Evolutionary conservation across 2,329 filamentous ascomycete genomes (phyloP).

Genomic region (Lachnellula suecica): DNA sequence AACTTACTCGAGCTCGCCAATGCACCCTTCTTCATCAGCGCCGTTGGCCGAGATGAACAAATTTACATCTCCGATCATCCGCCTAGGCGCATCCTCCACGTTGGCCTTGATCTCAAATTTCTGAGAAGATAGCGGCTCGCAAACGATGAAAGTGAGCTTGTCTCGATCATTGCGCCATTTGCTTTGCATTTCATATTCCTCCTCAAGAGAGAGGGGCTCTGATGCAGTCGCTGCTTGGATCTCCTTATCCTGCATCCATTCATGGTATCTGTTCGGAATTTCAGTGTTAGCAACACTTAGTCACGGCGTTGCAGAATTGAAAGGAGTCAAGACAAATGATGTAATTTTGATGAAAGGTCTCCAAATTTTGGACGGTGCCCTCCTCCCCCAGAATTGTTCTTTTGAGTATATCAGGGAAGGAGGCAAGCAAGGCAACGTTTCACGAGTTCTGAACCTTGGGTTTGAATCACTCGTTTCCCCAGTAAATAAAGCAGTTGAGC

Average conservation of each 20-base stretch:
- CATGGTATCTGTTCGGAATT: too few species aligned
- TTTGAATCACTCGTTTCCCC: too few species aligned
- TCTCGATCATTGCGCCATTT: slow-evolving; percentile 80
- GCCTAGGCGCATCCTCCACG: slow-evolving; percentile 49
- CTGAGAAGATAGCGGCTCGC: slow-evolving; percentile 34
- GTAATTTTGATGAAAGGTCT: too few species aligned
- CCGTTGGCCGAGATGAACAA: slow-evolving; percentile 69
- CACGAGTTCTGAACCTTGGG: too few species aligned
- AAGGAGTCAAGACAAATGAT: too few species aligned
- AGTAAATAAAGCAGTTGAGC: too few species aligned
- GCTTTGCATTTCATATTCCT: slow-evolving; percentile 89
- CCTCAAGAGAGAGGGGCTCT: slow-evolving; percentile 73
- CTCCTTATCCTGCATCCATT: slow-evolving; percentile 76
- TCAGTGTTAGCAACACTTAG: too few species aligned
- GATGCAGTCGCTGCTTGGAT: slow-evolving; percentile 86
- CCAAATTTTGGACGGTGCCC: too few species aligned
- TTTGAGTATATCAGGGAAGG: too few species aligned
- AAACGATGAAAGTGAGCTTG: slow-evolving; percentile 91
- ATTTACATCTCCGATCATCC: slow-evolving; percentile 76
- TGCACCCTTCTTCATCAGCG: slow-evolving; percentile 41
- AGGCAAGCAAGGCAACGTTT: too few species aligned
- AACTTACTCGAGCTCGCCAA: slow-evolving; percentile 69
- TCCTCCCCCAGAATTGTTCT: too few species aligned
- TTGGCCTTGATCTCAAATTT: slow-evolving; percentile 1
- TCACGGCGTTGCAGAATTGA: too few species aligned